Base-by-base conservation (phyloP, 306 rosid species). In the Quercus alba region DNA sequence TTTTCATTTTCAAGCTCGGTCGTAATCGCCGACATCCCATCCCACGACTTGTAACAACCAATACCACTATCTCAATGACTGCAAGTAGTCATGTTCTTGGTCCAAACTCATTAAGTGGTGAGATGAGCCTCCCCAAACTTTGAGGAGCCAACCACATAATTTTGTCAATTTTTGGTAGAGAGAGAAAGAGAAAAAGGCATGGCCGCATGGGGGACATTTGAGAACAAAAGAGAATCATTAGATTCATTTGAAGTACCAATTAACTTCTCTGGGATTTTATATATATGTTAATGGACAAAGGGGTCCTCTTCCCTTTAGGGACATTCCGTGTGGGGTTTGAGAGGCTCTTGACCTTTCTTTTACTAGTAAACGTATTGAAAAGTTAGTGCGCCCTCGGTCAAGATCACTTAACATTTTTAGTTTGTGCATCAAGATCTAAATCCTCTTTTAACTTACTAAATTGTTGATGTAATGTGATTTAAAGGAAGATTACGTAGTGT, bases 131-230 rank as follows among this genome's bases (percentile, higher is more conserved):
- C 94, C 94, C 83, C 69, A 30, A 80, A 49, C 54, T 80, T 55
- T 85, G 71, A 78, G 97, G 94, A 89, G 86, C 89, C 87, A 89
- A 89, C 88, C 81, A 68, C 38, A 63, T 74, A 59, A 38, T 41
- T 56, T 77, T 41, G 46, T 73, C 75, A 56, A 41, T 55, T 38
- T 0, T 52, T 21, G 1, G 11, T 21, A 62, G 33, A 51, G 63
- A 20, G 62, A n/a, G 17, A 61, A 17, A 2, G 63, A 26, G 54
- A 55, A 69, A 78, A 30, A 41, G 46, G 46, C 46, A 41, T 35
- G 8, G 41, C 41, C 41, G 41, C 41, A 35, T 7, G 46, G 46
- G 59, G 13, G 4, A 26, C 10, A 13, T 35, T 57, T n/a, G 31
- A 38, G 81, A 70, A 70, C 58, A 31, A 13, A 20, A 78, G 62